Conservation (phyloP, 2,329 filamentous ascomycete species). For the Claviceps spartinae region DNA sequence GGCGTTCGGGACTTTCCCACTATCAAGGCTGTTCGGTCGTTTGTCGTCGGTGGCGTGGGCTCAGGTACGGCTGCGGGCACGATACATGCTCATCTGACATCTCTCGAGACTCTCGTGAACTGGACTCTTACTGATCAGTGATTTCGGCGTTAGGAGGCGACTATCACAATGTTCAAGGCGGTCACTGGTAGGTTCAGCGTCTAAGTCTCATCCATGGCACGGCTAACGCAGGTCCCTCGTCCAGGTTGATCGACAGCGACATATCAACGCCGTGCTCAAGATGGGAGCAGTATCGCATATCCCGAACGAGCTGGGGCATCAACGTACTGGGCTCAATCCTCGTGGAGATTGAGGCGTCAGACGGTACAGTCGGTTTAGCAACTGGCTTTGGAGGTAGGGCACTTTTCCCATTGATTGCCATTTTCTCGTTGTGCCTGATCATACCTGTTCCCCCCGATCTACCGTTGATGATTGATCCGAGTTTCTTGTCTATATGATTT, state of each 20-base stretch:
- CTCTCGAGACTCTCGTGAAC: background rate
- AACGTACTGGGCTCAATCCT: conserved; percentile 89
- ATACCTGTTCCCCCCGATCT: no score
- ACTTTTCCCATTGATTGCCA: background rate
- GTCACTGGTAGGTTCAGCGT: conserved; percentile 42
- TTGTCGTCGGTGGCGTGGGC: conserved; percentile 38
- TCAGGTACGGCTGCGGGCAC: conserved; percentile 13
- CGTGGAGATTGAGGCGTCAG: conserved; percentile 74
- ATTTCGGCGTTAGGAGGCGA: conserved; percentile 44
- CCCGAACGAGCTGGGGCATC: conserved; percentile 87
- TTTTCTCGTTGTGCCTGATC: background rate
- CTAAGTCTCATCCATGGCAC: background rate
- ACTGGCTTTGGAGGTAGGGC: conserved; percentile 70
- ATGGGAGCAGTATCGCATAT: conserved; percentile 79
- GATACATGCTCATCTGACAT: background rate
- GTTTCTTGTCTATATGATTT: background rate
- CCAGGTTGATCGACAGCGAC: conserved; percentile 77
- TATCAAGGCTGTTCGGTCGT: conserved; percentile 64
- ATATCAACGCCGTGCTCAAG: conserved; percentile 87
- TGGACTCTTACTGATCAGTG: background rate
- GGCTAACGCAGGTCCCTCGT: background rate
- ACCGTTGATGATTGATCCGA: no score
- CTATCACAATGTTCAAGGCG: conserved; percentile 81
- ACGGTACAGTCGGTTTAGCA: conserved; percentile 88
- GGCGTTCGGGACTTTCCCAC: conserved; percentile 48